phyloP scores from a whole-genome alignment of 345 rosid species.

The Microthlaspi erraticum region DNA sequence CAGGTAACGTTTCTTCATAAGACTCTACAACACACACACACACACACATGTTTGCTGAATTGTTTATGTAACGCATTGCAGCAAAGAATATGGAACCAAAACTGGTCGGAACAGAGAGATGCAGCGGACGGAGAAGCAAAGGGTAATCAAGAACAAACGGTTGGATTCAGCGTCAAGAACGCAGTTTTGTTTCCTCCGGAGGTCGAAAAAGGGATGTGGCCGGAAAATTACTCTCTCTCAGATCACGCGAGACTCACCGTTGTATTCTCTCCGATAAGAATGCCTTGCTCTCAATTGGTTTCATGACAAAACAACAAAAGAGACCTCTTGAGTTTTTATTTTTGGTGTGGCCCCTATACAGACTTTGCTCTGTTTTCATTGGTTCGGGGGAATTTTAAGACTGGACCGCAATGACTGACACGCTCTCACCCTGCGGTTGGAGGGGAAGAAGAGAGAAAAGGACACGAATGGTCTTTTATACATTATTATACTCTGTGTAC shows the following conservation, averaged over 20 bases:
- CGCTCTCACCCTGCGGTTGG: conserved; percentile 16
- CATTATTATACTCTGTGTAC: conserved; percentile 24
- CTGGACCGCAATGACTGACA: not conserved
- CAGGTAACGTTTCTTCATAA: conserved; percentile 55
- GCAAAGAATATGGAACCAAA: conserved; percentile 81
- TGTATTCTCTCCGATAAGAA: conserved; percentile 69
- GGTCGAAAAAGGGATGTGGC: conserved; percentile 80
- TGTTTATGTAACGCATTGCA: conserved; percentile 44
- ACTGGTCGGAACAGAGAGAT: conserved; percentile 58
- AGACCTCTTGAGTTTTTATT: conserved; percentile 19
- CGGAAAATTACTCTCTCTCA: conserved; percentile 74
- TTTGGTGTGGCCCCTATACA: conserved; percentile 20
- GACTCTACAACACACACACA: not conserved
- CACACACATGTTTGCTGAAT: conserved; percentile 8
- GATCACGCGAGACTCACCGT: conserved; percentile 81
- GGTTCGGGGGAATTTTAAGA: not conserved
- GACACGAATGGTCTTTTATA: not conserved
- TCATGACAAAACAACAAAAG: conserved; percentile 35
- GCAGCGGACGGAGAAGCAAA: conserved; percentile 40
- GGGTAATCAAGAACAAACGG: conserved; percentile 58
- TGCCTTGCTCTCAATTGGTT: conserved; percentile 57
- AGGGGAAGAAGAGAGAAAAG: conserved; percentile 29
- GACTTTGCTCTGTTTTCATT: conserved; percentile 2
- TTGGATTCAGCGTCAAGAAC: conserved; percentile 70
- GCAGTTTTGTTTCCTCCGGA: conserved; percentile 81